Conservation (phyloP, 306 rosid species). For the Cotoneaster glaucophyllus region DNA sequence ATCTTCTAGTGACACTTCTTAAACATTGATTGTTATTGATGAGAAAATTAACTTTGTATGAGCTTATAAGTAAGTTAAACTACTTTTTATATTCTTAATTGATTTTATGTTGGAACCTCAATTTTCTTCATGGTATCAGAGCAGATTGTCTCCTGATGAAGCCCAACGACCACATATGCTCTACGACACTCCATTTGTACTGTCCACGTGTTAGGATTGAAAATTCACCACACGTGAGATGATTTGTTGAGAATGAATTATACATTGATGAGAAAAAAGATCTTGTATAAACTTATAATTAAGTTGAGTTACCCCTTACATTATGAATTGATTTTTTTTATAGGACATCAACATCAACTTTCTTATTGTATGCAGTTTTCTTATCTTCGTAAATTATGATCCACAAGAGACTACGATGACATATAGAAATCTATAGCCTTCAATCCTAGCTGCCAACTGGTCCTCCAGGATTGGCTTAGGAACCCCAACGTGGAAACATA, state of each 20-base stretch:
- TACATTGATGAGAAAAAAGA: fast-evolving
- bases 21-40: neutral
- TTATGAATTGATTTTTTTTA: too few species aligned
- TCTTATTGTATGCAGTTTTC: neutral
- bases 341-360: too few species aligned
- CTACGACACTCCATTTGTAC: too few species aligned
- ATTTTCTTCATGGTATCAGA: too few species aligned
- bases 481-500: neutral
- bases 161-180: too few species aligned
- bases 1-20: neutral
- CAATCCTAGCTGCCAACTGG: neutral
- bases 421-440: neutral
- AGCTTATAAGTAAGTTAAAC: too few species aligned
- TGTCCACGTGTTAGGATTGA: too few species aligned
- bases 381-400: neutral
- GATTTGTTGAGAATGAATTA: too few species aligned
- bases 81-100: fast-evolving
- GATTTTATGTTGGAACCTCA: too few species aligned
- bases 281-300: fast-evolving
- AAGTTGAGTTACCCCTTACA: too few species aligned
- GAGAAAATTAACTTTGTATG: too few species aligned
- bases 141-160: fast-evolving
- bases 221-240: fast-evolving
- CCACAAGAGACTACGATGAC: neutral
- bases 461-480: neutral